Percentiles rank a stretch among this genome's conserved stretches.
phyloP scores from a whole-genome alignment of 1,284 basidiomycete genomes.

The Mrakiaceae sp. region DNA sequence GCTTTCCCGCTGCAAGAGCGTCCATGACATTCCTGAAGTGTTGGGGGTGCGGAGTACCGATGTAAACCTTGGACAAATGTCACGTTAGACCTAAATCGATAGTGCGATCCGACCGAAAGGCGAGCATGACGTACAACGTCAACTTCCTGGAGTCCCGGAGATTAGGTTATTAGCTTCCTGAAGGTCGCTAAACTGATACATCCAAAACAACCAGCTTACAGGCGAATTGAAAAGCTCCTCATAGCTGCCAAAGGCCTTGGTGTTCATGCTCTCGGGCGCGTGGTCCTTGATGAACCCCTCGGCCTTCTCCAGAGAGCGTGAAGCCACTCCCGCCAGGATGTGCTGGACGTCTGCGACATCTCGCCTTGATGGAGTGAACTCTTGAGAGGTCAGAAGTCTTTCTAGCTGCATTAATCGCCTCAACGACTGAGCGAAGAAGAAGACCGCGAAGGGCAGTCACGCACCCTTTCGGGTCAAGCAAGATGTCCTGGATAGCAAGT shows the following conservation, averaged over 20 bases:
- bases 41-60: slow-evolving; percentile 72
- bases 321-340: slow-evolving; percentile 66
- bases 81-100: background rate
- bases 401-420: background rate
- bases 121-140: slow-evolving; percentile 56
- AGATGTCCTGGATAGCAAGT: slow-evolving; percentile 15
- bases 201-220: background rate
- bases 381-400: background rate
- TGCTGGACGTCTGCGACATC: slow-evolving; percentile 61
- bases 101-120: background rate
- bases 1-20: slow-evolving; percentile 66
- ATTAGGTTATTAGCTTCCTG: background rate
- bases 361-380: slow-evolving; percentile 40
- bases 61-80: slow-evolving; percentile 17
- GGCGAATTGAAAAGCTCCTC: slow-evolving; percentile 46
- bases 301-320: slow-evolving; percentile 58
- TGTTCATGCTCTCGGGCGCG: slow-evolving; percentile 21
- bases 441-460: slow-evolving; percentile 2
- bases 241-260: slow-evolving; percentile 63
- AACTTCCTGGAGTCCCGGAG: slow-evolving; percentile 45
- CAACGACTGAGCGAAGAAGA: background rate
- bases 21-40: slow-evolving; percentile 70
- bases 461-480: slow-evolving; percentile 15
- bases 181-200: background rate
- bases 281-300: slow-evolving; percentile 52